Evolutionary conservation across 805 yeast species (phyloP).

Genomic region (Limtongia smithiae): DNA sequence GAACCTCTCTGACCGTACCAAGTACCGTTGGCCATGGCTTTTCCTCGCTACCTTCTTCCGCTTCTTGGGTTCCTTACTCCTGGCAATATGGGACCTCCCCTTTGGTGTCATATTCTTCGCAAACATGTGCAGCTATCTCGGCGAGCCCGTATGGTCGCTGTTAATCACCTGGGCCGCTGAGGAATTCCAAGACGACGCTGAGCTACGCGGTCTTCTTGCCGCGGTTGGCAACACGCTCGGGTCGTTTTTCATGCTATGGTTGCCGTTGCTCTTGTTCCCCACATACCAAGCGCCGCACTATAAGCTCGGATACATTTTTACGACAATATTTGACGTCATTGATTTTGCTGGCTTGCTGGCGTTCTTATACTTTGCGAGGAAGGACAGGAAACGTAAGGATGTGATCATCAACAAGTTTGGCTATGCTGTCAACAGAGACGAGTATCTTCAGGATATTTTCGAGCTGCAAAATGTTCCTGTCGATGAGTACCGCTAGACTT

Average conservation of each 20-base stretch:
- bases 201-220: constrained; percentile 20
- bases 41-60: constrained; percentile 16
- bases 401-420: constrained; percentile 3
- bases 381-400: constrained; percentile 4
- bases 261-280: constrained; percentile 23
- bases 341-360: constrained; percentile 14
- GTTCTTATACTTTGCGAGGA: constrained; percentile 17
- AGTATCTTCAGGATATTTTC: background rate
- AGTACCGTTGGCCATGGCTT: constrained; percentile 24
- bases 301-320: constrained; percentile 13
- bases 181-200: constrained; percentile 24
- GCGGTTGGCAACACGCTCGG: constrained; percentile 24
- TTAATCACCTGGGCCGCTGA: constrained; percentile 26
- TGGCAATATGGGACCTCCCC: constrained; percentile 24
- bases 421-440: constrained; percentile 6
- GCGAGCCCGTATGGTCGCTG: constrained; percentile 27
- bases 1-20: constrained; percentile 34
- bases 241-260: constrained; percentile 16
- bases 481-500: too few species aligned
- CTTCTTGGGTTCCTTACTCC: constrained; percentile 16
- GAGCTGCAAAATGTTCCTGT: too few species aligned
- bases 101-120: constrained; percentile 21
- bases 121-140: constrained; percentile 18
- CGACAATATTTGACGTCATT: constrained; percentile 18
- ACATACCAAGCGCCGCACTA: constrained; percentile 25